Evolutionary conservation across 2,329 filamentous ascomycete species (phyloP).

Genomic region (Sphaerulina vaccinii): DNA sequence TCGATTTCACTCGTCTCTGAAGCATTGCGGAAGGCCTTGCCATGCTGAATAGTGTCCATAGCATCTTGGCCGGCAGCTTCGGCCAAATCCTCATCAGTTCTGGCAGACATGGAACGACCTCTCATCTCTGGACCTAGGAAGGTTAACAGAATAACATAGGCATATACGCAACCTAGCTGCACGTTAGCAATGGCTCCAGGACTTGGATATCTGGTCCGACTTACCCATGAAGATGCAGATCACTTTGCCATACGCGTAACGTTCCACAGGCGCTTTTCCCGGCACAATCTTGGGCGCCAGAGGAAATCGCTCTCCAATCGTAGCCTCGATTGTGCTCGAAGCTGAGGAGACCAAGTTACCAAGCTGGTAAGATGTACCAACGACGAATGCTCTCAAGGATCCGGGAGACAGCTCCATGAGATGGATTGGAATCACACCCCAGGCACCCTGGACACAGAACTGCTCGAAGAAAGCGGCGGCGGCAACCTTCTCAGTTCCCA

Average conservation of each 20-base stretch:
- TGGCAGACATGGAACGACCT: slow-evolving; percentile 35
- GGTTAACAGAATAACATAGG: slow-evolving; percentile 61
- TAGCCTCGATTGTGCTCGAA: slow-evolving; percentile 45
- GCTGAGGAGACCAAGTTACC: slow-evolving; percentile 65
- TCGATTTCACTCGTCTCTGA: slow-evolving; percentile 13
- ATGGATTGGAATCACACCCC: slow-evolving; percentile 58
- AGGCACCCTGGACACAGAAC: slow-evolving; percentile 40
- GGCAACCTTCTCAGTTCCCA: slow-evolving; percentile 62
- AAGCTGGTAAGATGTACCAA: slow-evolving; percentile 72
- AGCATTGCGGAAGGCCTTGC: slow-evolving; percentile 4
- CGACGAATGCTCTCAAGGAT: slow-evolving; percentile 70
- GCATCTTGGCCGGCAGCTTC: slow-evolving; percentile 31
- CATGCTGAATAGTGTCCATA: slow-evolving; percentile 10
- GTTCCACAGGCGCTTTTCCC: slow-evolving; percentile 38
- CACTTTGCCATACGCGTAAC: slow-evolving; percentile 46
- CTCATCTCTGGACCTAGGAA: slow-evolving; percentile 59
- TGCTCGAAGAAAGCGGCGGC: slow-evolving; percentile 79
- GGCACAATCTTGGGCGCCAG: slow-evolving; percentile 43
- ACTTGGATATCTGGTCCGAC: no score
- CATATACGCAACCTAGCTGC: slow-evolving; percentile 74
- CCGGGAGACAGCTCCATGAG: slow-evolving; percentile 74
- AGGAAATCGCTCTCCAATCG: slow-evolving; percentile 44
- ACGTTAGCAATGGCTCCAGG: slow-evolving; percentile 5
- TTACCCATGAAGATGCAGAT: no score
- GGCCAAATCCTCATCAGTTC: slow-evolving; percentile 33